Evolutionary conservation across 129 eudicot genomes (phyloP).

Genomic region (Solidago caesia): DNA sequence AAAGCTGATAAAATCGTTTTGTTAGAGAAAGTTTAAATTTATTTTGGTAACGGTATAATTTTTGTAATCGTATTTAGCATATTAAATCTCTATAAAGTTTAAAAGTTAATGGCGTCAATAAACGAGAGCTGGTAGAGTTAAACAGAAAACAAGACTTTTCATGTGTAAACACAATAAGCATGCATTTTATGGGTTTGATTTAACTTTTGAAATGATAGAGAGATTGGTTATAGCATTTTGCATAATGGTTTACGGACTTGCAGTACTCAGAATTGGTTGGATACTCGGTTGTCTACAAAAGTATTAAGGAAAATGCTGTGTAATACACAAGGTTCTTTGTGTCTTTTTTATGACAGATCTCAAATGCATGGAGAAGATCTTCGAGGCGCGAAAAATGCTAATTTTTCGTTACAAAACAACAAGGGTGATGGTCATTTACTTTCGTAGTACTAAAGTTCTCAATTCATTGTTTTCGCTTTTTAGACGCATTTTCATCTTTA

Average conservation of each 20-base stretch:
- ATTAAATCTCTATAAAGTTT: too few relatives aligned
- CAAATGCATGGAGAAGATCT: too few relatives aligned
- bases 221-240: constrained; percentile 12
- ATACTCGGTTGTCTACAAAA: background rate
- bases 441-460: too few relatives aligned
- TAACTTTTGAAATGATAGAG: constrained; percentile 19
- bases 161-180: constrained; percentile 22
- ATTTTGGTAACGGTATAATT: background rate
- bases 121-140: constrained; percentile 28
- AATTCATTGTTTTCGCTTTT: too few relatives aligned
- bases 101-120: constrained; percentile 9
- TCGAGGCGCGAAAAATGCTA: too few relatives aligned
- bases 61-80: background rate
- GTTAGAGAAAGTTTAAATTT: background rate
- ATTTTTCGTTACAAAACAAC: too few relatives aligned
- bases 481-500: too few relatives aligned
- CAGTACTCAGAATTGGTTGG: background rate
- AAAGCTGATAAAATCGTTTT: background rate
- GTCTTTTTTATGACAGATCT: too few relatives aligned
- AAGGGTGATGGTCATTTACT: too few relatives aligned
- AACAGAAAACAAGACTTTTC: constrained; percentile 20
- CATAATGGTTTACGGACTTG: background rate
- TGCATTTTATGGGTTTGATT: constrained; percentile 21
- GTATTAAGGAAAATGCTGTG: background rate
- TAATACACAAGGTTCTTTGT: background rate